Evolutionary conservation across 441 rosid genomes (phyloP), one percentile per base, ranked within the genome.

Genomic region (Arabidopsis hybrid): DNA sequence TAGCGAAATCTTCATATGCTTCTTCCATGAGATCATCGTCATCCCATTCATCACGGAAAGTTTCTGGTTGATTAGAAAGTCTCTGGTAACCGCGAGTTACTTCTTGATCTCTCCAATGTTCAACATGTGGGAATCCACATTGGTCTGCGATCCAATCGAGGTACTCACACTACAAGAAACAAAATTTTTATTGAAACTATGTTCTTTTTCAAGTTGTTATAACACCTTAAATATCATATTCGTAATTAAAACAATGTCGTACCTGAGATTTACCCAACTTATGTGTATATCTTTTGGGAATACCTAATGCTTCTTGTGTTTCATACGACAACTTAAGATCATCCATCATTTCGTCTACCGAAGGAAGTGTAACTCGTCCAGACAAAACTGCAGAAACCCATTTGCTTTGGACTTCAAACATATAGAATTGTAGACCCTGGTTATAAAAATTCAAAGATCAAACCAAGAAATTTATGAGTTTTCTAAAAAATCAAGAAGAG

Each of bases 301-400:
- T 34, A 21, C 86, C 80, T 36, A 71, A 68, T 53, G 82, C 85
- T 64, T 87, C 86, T 7, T 83, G 84, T 16, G 76, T 35, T 3
- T 77, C 71, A 66, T 90, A 90, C 40, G 83, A 81, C 13, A 67
- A 72, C 46, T 70, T 80, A 32, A 79, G 52, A 32, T 86, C 89
- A 63, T 83, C 81, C 87, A 71, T 82, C 96, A 88, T 88, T 69
- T 83, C 79, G 16, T 84, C 82, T 46, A 67, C 61, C 0, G 83
- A 77, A 47, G 96, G 91, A 73, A 87, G 93, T 31, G 32, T 55
- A 45, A 85, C 55, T 16, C 85, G 81, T 46, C 91, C 92, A 11
- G 94, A 89, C 78, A 91, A 77, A 52, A 73, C 72, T 40, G 87
- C 82, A 2, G 92, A 85, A 45, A 89, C 81, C 92, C 92, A 91